Conservation (phyloP, 495 filamentous ascomycete genomes). For the Lophiostoma macrostomum region DNA sequence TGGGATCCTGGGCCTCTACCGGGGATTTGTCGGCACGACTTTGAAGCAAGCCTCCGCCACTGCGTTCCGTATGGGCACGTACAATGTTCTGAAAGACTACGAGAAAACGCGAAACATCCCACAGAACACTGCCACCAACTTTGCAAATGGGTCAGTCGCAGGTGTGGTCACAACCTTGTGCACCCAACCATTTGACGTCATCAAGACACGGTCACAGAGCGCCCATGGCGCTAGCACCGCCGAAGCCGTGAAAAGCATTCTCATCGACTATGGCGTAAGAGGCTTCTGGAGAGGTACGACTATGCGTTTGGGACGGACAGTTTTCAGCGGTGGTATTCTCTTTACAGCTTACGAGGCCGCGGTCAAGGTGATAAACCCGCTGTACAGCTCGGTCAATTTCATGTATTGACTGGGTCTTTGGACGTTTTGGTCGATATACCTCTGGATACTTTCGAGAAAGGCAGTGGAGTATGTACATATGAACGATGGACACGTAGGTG, state of each 20-base stretch:
- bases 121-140: constrained; percentile 50
- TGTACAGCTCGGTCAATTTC: too few relatives aligned
- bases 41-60: constrained; percentile 67
- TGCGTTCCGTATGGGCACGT: constrained; percentile 62
- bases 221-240: constrained; percentile 51
- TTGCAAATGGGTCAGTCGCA: constrained; percentile 59
- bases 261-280: constrained; percentile 54
- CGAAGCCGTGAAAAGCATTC: constrained; percentile 52
- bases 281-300: constrained; percentile 67
- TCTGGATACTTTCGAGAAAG: too few relatives aligned
- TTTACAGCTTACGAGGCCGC: constrained; percentile 63
- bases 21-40: constrained; percentile 59
- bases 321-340: constrained; percentile 64
- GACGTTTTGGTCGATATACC: too few relatives aligned
- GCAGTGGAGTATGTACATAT: too few relatives aligned
- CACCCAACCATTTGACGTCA: constrained; percentile 66
- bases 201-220: constrained; percentile 64
- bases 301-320: constrained; percentile 61
- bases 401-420: too few relatives aligned
- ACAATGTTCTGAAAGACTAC: constrained; percentile 65
- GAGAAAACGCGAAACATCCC: constrained; percentile 45
- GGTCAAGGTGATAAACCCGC: constrained; percentile 32
- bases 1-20: constrained; percentile 57
- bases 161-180: constrained; percentile 59
- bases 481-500: too few relatives aligned